phyloP scores from a whole-genome alignment of 306 rosid genomes.

The Sophora flavescens region DNA sequence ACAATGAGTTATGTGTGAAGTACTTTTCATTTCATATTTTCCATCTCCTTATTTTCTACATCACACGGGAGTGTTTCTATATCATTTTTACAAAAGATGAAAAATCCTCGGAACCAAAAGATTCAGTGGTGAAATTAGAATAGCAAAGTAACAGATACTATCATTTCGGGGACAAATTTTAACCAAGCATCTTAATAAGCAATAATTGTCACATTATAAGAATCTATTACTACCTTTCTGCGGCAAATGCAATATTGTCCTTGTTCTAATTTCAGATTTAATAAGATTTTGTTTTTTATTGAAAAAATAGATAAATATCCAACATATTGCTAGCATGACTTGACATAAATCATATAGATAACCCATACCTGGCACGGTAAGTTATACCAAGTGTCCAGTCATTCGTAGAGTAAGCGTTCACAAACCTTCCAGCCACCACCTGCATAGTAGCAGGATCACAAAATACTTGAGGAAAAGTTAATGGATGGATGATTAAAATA shows the following conservation, averaged over 20 bases:
- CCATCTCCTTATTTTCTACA: constrained; percentile 22
- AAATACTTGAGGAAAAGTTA: constrained; percentile 18
- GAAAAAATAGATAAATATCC: constrained; percentile 20
- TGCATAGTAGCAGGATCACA: constrained; percentile 39
- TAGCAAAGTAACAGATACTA: neutral
- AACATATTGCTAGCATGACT: constrained; percentile 7
- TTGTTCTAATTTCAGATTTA: constrained; percentile 24
- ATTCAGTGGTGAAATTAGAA: constrained; percentile 10
- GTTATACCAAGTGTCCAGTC: constrained; percentile 75
- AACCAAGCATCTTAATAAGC: constrained; percentile 1
- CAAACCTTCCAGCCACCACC: constrained; percentile 85
- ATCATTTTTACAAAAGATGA: constrained; percentile 1
- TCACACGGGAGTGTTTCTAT: constrained; percentile 12
- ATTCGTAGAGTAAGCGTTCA: constrained; percentile 64
- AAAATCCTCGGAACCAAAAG: neutral
- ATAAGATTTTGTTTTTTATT: neutral
- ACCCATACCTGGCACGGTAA: constrained; percentile 67
- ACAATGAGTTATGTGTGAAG: constrained; percentile 5
- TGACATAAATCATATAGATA: constrained; percentile 37
- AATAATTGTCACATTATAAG: neutral
- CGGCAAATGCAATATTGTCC: constrained; percentile 11
- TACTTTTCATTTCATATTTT: neutral
- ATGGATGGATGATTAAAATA: neutral
- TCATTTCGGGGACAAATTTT: constrained; percentile 12
- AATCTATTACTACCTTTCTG: constrained; percentile 16